Conservation (phyloP, 305 asterid genomes). For the Solanum hybrid region DNA sequence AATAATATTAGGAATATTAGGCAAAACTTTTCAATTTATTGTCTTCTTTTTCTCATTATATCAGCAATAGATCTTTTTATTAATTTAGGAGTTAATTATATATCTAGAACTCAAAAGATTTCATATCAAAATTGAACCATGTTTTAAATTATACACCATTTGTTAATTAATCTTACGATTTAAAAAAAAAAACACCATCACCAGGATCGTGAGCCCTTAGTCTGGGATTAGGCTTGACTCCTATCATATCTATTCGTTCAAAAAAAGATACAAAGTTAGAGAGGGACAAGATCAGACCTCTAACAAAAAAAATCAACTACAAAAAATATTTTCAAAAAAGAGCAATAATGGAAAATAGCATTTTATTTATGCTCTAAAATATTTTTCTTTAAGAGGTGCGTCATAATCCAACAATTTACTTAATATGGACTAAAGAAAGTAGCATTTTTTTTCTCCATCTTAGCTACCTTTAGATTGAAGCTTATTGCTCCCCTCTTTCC, state of each 20-base stretch:
- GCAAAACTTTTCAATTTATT: background rate
- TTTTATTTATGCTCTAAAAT: background rate
- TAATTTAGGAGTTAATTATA: background rate
- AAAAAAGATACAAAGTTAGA: background rate
- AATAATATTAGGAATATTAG: background rate
- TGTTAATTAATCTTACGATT: background rate
- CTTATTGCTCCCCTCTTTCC: background rate
- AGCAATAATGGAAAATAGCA: too few species aligned
- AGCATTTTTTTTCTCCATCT: background rate
- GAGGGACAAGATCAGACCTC: background rate
- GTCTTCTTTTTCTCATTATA: background rate
- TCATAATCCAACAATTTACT: too few species aligned
- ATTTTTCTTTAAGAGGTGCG: background rate
- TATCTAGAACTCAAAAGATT: background rate
- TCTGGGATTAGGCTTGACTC: background rate
- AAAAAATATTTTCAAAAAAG: background rate
- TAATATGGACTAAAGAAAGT: background rate
- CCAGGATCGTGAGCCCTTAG: background rate
- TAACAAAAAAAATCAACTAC: background rate
- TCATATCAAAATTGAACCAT: background rate
- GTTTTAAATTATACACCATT: background rate
- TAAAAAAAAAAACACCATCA: background rate
- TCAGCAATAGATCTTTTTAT: background rate
- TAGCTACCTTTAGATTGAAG: too few species aligned
- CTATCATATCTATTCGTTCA: background rate